Percentiles rank a stretch among this genome's conserved stretches.
These are phyloP conservation scores for Prunus yedoensis DNA, from an alignment of 331 rosid genomes.

Conservation along the genomic window DNA sequence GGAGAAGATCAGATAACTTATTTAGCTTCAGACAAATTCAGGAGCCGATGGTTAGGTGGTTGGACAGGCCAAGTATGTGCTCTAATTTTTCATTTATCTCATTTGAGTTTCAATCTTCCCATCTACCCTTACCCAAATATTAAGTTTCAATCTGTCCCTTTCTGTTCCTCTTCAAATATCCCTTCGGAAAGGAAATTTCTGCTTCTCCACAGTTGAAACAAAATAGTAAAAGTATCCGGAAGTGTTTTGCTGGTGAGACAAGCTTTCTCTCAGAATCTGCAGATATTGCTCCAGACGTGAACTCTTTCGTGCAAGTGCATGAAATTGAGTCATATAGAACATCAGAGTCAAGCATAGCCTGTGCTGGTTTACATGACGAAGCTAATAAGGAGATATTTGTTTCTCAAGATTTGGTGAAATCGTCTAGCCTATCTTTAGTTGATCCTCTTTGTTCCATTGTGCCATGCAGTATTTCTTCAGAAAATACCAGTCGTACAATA, in stretches of 20 bases:
- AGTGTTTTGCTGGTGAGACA: constrained; percentile 53
- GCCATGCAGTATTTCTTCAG: constrained; percentile 75
- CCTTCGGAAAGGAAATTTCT: constrained; percentile 46
- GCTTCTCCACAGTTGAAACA: constrained; percentile 31
- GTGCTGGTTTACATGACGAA: constrained; percentile 40
- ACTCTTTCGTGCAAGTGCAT: constrained; percentile 56
- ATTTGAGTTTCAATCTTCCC: constrained; percentile 12
- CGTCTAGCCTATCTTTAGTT: constrained; percentile 54
- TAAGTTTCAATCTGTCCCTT: neutral
- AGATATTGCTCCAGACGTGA: constrained; percentile 65
- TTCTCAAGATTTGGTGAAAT: constrained; percentile 65
- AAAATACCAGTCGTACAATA: constrained; percentile 28
- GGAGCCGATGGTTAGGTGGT: constrained; percentile 87
- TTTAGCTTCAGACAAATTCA: constrained; percentile 48
- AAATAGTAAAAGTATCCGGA: constrained; percentile 31
- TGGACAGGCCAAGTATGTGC: constrained; percentile 64
- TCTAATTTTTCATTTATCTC: constrained; percentile 18
- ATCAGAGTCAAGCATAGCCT: constrained; percentile 53
- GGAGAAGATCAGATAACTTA: constrained; percentile 29
- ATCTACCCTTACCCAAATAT: neutral
- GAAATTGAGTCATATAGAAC: constrained; percentile 35
- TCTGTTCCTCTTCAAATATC: constrained; percentile 27
- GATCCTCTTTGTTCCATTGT: constrained; percentile 93
- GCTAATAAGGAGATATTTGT: constrained; percentile 33
- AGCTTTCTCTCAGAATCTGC: constrained; percentile 87